Evolutionary conservation across 176 grass and related monocot species (phyloP).

Genomic region (Hsuehochloa calcarea): DNA sequence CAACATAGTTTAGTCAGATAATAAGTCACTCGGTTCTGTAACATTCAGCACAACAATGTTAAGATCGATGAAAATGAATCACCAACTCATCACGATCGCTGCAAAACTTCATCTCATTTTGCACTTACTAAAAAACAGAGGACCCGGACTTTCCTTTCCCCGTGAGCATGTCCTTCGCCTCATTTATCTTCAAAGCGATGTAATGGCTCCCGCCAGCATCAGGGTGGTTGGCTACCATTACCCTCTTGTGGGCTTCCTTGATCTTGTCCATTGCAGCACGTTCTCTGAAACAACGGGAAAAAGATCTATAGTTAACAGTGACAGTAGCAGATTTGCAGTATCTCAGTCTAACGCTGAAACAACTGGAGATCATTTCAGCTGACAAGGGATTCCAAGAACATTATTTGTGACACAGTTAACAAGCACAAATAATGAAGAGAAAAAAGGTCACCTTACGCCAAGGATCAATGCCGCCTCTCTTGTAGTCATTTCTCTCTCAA

Average conservation of each 20-base stretch:
- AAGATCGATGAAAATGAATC: constrained; percentile 4
- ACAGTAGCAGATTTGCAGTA: not conserved
- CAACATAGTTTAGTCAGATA: not conserved
- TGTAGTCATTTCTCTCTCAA: constrained; percentile 77
- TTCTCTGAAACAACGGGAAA: constrained; percentile 49
- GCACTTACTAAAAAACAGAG: constrained; percentile 40
- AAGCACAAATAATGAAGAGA: not conserved
- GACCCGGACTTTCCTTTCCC: constrained; percentile 53
- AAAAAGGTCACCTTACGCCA: constrained; percentile 56
- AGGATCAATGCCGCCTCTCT: constrained; percentile 85
- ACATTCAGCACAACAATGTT: constrained; percentile 23
- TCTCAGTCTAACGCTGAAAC: not conserved
- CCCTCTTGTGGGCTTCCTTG: constrained; percentile 88
- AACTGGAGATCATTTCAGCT: not conserved
- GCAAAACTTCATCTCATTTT: constrained; percentile 2
- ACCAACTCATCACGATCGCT: not conserved
- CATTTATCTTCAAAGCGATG: constrained; percentile 75
- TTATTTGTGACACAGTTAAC: not conserved
- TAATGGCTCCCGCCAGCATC: constrained; percentile 94
- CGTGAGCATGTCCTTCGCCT: constrained; percentile 82
- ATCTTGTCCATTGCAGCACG: constrained; percentile 69
- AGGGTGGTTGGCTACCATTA: constrained; percentile 88
- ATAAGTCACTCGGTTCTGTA: not conserved
- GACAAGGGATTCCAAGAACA: not conserved
- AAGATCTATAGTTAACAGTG: not conserved